Conservation (phyloP, 768 basidiomycete genomes). For the Podaxis rugospora region DNA sequence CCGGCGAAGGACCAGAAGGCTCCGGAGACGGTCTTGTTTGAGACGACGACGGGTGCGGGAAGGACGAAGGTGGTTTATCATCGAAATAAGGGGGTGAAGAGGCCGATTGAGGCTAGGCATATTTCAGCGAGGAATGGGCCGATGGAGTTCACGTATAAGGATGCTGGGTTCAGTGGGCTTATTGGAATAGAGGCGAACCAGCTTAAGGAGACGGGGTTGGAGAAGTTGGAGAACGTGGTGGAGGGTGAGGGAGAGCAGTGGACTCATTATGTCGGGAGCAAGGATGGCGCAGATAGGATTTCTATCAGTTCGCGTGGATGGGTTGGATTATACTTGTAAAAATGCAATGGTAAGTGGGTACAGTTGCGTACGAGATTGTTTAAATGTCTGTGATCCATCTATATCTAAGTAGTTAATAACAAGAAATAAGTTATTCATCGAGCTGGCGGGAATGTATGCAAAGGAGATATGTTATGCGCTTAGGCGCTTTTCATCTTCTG, state of each 20-base stretch:
- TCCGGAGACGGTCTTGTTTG: constrained; percentile 32
- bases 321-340: constrained; percentile 42
- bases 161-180: constrained; percentile 46
- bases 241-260: constrained; percentile 22
- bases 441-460: not conserved
- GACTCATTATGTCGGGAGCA: constrained; percentile 39
- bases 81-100: constrained; percentile 32
- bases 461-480: constrained; percentile 1
- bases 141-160: constrained; percentile 50
- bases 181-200: constrained; percentile 36
- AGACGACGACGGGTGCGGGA: constrained; percentile 50
- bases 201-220: constrained; percentile 30
- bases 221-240: constrained; percentile 14
- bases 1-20: constrained; percentile 25
- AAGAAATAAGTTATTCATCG: not conserved
- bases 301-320: constrained; percentile 39
- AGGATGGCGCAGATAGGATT: constrained; percentile 36
- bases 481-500: constrained; percentile 12
- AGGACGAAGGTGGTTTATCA: constrained; percentile 47
- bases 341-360: too few species aligned
- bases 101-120: constrained; percentile 45
- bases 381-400: too few species aligned
- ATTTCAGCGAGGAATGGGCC: constrained; percentile 46
- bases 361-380: too few species aligned
- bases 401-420: not conserved